These are phyloP conservation scores for Russula sp. DNA, from an alignment of 768 basidiomycete species.

Conservation along the genomic window DNA sequence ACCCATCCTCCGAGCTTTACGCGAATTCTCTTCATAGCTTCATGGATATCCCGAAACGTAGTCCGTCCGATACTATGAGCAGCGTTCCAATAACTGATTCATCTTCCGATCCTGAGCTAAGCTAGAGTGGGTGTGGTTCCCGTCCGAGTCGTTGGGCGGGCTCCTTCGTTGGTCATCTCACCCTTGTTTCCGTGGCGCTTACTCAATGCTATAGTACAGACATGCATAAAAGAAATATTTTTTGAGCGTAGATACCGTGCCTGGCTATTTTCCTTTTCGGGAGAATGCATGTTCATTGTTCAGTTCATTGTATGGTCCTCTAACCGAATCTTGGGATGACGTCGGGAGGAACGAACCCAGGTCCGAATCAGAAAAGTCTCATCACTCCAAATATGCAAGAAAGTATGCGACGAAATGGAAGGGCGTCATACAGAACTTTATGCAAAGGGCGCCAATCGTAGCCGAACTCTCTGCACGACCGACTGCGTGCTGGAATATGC, in stretches of 20 bases:
- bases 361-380: no score
- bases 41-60: background rate
- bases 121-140: background rate
- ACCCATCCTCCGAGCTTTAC: background rate
- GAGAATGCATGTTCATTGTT: background rate
- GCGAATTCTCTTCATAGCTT: background rate
- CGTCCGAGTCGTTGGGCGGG: background rate
- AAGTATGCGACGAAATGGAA: no score
- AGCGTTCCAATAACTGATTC: background rate
- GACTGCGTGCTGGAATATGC: background rate
- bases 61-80: background rate
- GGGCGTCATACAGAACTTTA: no score
- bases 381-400: no score
- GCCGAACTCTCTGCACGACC: background rate
- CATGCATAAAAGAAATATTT: background rate
- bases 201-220: no score
- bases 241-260: background rate
- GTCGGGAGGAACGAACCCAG: no score
- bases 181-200: background rate
- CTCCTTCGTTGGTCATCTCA: background rate
- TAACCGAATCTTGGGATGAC: no score
- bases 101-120: constrained; percentile 10
- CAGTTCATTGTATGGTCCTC: no score
- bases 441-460: no score
- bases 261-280: constrained; percentile 3